Evolutionary conservation across 768 basidiomycete species (phyloP).

Genomic region (Auriscalpium microsporum): DNA sequence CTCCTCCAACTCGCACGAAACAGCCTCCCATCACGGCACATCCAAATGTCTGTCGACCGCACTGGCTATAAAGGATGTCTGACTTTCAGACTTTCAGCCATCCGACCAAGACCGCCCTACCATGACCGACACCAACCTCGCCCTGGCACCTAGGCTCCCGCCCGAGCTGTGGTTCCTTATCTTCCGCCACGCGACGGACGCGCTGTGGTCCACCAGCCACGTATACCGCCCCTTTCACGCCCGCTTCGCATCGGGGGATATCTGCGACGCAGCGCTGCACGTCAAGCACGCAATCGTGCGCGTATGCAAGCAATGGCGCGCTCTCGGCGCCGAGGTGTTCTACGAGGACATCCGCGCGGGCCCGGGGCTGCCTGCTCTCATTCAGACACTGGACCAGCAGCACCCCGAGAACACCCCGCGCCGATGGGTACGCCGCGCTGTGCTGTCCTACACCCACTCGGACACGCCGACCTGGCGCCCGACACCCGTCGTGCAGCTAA

Average conservation of each 20-base stretch:
- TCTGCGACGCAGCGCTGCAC: not conserved
- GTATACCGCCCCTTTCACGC: conserved; percentile 6
- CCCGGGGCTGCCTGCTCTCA: conserved; percentile 4
- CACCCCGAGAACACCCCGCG: not conserved
- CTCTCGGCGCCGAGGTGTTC: conserved; percentile 5
- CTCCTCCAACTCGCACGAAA: too few species aligned
- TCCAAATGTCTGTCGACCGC: not conserved
- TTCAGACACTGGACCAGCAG: not conserved
- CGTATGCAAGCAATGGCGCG: conserved; percentile 11
- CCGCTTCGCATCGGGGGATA: not conserved
- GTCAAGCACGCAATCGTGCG: conserved; percentile 5
- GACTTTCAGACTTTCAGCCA: not conserved
- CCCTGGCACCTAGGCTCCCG: not conserved
- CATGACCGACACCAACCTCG: not conserved
- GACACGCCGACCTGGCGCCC: not conserved
- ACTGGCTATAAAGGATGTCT: not conserved
- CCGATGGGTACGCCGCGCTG: conserved; percentile 9
- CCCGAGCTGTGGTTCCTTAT: conserved; percentile 12
- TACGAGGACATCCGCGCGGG: conserved; percentile 14
- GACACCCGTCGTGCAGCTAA: conserved; percentile 4
- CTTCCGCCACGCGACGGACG: conserved; percentile 10
- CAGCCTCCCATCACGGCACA: too few species aligned
- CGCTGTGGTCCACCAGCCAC: not conserved
- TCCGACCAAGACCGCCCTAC: not conserved
- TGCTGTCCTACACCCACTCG: conserved; percentile 8